Evolutionary conservation across 1,284 basidiomycete genomes (phyloP).

Genomic region (Ganoderma multipileum): DNA sequence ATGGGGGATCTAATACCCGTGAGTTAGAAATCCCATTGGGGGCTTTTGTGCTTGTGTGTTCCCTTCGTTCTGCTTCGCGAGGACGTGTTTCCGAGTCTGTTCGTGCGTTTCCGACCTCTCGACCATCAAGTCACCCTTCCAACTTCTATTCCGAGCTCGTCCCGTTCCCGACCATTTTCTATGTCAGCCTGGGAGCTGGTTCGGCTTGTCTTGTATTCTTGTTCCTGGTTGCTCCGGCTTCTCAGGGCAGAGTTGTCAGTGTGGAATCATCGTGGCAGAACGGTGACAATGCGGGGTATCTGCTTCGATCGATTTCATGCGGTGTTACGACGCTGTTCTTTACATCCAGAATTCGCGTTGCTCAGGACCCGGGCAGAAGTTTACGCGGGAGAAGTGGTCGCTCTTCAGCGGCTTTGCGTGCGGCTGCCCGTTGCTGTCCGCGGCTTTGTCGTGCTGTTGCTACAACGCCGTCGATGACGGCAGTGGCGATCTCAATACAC

Average conservation of each 20-base stretch:
- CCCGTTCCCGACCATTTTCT: background rate
- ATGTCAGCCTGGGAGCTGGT: background rate
- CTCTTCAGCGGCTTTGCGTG: background rate
- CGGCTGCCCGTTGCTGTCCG: background rate
- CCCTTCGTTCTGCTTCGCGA: background rate
- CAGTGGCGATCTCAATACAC: background rate
- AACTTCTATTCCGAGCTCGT: background rate
- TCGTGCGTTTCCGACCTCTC: background rate
- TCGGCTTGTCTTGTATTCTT: background rate
- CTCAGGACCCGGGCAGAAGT: background rate
- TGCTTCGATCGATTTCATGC: constrained; percentile 1
- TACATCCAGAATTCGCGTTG: background rate
- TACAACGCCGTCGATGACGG: background rate
- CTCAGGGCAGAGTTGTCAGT: background rate
- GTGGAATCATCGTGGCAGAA: background rate
- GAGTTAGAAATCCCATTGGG: constrained; percentile 28
- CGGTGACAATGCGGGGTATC: background rate
- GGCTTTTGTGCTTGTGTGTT: background rate
- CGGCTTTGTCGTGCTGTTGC: background rate
- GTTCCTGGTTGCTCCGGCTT: background rate
- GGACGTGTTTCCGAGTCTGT: background rate
- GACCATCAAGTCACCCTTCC: background rate
- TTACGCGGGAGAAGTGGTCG: background rate
- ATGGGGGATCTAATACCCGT: constrained; percentile 40
- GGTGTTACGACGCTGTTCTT: background rate